phyloP scores from a whole-genome alignment of 176 grass and related monocot genomes.

The Saccharum spontaneum region DNA sequence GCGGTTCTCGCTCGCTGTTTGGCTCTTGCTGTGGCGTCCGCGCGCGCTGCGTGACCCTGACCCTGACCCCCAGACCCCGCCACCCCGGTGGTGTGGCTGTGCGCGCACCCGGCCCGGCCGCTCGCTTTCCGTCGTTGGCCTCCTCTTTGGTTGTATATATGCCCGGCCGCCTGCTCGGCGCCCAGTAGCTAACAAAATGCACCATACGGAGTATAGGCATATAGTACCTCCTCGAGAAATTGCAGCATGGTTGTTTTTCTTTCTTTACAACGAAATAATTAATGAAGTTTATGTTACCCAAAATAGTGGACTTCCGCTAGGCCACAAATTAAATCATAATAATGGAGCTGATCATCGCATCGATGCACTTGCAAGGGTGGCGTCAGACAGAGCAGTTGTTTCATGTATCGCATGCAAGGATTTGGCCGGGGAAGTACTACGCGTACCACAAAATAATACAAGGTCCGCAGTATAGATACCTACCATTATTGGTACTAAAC shows the following conservation, averaged over 20 bases:
- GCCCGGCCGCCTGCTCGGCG: too few relatives aligned
- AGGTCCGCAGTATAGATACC: not conserved
- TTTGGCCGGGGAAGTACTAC: not conserved
- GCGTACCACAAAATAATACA: not conserved
- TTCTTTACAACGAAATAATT: not conserved
- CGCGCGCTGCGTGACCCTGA: too few relatives aligned
- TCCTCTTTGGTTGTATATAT: not conserved
- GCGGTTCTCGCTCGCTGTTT: too few relatives aligned
- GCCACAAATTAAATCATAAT: not conserved
- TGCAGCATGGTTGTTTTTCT: not conserved
- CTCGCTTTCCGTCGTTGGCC: not conserved
- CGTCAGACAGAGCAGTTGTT: not conserved
- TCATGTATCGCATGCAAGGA: not conserved
- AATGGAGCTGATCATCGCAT: not conserved
- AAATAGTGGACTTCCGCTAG: not conserved
- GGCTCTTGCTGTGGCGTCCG: not conserved
- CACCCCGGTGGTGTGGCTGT: too few relatives aligned
- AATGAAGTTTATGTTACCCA: not conserved
- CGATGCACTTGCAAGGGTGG: not conserved
- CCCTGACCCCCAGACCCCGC: too few relatives aligned
- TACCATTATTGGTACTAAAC: slow-evolving; percentile 23
- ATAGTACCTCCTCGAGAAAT: not conserved
- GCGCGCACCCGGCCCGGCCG: not conserved
- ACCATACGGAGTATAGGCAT: not conserved
- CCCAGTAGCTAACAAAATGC: not conserved